Base-by-base conservation (phyloP, 2,329 filamentous ascomycete genomes). In the Herpotrichia juniperi region DNA sequence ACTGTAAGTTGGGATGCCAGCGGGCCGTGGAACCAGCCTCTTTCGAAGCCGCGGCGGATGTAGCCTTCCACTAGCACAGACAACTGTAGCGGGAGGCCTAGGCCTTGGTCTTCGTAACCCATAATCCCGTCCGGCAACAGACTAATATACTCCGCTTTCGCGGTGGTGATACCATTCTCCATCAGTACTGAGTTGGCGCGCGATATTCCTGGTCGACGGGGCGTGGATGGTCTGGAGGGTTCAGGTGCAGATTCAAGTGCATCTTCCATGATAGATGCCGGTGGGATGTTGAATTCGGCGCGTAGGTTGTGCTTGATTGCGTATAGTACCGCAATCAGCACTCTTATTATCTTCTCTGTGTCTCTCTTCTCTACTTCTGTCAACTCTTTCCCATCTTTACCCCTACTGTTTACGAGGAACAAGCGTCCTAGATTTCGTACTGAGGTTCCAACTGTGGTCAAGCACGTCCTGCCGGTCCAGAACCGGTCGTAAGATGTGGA, bases 281-380 rank as follows among this genome's bases (percentile, higher is more conserved):
- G 80, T 69, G 34, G 81, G 75, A 71, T 70, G 44, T 73, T 70
- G 45, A 85, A 88, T 68, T 87, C 85, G 1, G 83, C 82, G 16
- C 85, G 81, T 0, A 88, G 74, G 62, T 87, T 84, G 63, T 87
- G 84, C 62, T 87, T 88, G 37, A 86, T 79, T 0, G 85, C 83
- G 61, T 84, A 87, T 2, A 87, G 78, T 44, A 87, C 79, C 0
- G 85, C 85, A 53, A 87, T 78, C 10, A 87, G 72, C 10, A 85
- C 79, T 11, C 83, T 78, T 2, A 87, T 75, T 0, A 80, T 81
- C 35, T 80, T 77, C 61, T 87, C 84, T n/a, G 83, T 80, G 58
- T 87, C 82, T 46, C 79, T 72, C 43, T 74, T 73, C 68, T 87
- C 83, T 0, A 56, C 62, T 6, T 70, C 63, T 12, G 51, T 59